Base-by-base conservation (phyloP, 202 grass and related monocot species). In the Setaria italica region DNA sequence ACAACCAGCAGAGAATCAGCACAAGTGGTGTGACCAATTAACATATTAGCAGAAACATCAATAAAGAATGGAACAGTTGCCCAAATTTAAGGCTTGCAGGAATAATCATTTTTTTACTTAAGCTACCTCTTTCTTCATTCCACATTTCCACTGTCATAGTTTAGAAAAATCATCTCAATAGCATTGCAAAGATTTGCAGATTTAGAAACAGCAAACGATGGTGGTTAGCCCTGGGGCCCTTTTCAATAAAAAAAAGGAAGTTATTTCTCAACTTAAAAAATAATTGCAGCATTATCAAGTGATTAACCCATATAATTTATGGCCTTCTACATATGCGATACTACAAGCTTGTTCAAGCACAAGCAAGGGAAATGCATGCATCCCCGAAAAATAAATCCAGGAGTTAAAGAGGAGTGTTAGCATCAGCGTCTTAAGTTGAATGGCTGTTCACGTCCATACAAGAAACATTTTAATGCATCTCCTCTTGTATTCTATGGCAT, bases 271-370 rank as follows among this genome's bases (percentile, higher is more conserved):
- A 56, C 50, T 58, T 39, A 30, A 20, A 69, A 69, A 67, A 21
- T 9, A 7, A 25, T 80, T 55, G 37, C 5, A 20, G 21, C 16
- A 48, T 59, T 19, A 70, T 34, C 16, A 42, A 48, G 41, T 19
- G 48, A 42, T 71, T 17, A 14, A 3, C 13, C 20, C 5, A 1
- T 81, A 57, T 21, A 58, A 82, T 70, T 56, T 70, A 81, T 58
- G 9, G 8, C 37, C 48, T 64, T 71, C 1, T 32, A 37, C 55
- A 9, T 71, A 50, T 11, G 72, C 16, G 17, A 53, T 63, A 72
- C 63, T 60, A 12, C 55, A 70, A 47, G 49, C 74, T 20, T 47
- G 30, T 68, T 19, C 49, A 76, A 59, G 62, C 19, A 87, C 57
- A n/a, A 19, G 41, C 1, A 19, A 75, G 33, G 19, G 13, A 48